Evolutionary conservation across 352 stramenopile genomes (phyloP).

Genomic region (Salisapilia sapeloensis): DNA sequence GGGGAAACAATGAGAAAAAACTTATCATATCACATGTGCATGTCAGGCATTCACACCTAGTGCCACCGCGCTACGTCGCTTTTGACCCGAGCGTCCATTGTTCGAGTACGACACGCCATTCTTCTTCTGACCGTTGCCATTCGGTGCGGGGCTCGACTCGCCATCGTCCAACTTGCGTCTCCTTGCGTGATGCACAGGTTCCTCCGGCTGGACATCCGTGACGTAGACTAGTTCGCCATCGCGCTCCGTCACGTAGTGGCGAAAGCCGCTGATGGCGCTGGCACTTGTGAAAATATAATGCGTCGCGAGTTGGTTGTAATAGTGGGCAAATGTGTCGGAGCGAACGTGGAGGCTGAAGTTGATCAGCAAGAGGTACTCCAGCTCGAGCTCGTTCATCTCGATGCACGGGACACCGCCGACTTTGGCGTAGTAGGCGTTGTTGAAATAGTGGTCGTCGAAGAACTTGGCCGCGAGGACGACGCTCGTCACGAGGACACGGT

Average conservation of each 20-base stretch:
- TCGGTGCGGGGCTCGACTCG: background rate
- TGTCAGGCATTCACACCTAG: constrained; percentile 70
- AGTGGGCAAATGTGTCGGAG: constrained; percentile 79
- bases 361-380: constrained; percentile 95
- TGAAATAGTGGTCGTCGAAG: constrained; percentile 99
- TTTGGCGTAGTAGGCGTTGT: constrained; percentile 99
- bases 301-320: constrained; percentile 82
- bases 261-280: constrained; percentile 24
- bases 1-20: too few relatives aligned
- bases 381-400: constrained; percentile 96
- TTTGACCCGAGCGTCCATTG: constrained; percentile 48
- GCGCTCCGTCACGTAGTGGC: constrained; percentile 46
- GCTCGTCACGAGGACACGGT: constrained; percentile 95
- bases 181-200: constrained; percentile 4
- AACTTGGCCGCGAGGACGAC: constrained; percentile 98
- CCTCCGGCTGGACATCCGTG: constrained; percentile 13
- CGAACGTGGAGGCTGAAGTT: constrained; percentile 96
- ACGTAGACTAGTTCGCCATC: constrained; percentile 66
- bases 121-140: constrained; percentile 3
- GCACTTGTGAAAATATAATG: constrained; percentile 65
- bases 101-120: too few relatives aligned
- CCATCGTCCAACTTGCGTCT: background rate
- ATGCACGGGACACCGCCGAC: constrained; percentile 83
- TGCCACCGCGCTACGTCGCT: constrained; percentile 58
- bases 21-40: too few relatives aligned